phyloP scores from a whole-genome alignment of 306 rosid species.

The Adenanthera pavonina region DNA sequence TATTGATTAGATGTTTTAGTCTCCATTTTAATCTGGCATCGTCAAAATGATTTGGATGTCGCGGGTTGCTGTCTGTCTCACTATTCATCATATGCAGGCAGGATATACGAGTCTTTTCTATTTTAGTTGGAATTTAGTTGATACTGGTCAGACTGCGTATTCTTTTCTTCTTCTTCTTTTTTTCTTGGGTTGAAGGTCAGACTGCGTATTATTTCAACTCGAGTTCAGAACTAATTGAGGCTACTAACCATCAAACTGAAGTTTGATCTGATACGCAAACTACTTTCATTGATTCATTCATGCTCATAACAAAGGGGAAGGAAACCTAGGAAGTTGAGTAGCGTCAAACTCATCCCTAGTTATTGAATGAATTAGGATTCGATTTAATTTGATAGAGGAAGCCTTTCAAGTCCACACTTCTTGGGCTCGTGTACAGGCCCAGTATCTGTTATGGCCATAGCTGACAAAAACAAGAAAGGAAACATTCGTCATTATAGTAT shows the following conservation, averaged over 20 bases:
- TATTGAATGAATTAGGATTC: neutral
- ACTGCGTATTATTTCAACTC: neutral
- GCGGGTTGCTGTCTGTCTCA: neutral
- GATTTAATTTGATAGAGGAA: neutral
- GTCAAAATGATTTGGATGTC: neutral
- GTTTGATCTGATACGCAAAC: neutral
- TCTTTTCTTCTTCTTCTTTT: neutral
- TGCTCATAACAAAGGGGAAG: neutral
- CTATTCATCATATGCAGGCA: neutral
- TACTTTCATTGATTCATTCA: neutral
- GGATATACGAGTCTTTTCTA: neutral
- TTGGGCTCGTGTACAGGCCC: neutral
- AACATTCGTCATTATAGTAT: neutral
- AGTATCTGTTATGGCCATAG: neutral
- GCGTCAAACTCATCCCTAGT: neutral
- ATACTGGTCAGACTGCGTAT: neutral
- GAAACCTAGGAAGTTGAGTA: neutral
- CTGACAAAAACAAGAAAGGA: neutral
- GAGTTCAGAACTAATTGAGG: neutral
- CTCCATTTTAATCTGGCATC: neutral
- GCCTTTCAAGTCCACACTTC: neutral
- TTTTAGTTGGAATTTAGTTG: neutral
- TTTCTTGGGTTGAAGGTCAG: neutral
- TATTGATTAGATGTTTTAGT: slow-evolving; percentile 41
- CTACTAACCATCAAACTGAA: neutral